Evolutionary conservation across 148 eudicot genomes (phyloP), one percentile per base, ranked within the genome.

Genomic region (Persicaria tinctoria): DNA sequence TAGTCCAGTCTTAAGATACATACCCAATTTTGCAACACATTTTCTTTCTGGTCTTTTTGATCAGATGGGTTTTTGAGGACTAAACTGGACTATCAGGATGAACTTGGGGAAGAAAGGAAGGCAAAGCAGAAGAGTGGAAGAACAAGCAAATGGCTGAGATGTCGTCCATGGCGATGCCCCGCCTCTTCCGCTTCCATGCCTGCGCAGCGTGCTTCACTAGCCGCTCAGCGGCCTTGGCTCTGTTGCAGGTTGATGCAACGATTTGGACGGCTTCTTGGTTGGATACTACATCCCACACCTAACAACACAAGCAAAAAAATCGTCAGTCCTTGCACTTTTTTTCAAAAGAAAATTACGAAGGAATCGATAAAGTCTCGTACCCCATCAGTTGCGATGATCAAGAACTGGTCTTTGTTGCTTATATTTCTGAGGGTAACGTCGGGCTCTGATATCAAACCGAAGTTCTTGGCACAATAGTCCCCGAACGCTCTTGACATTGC

Each of bases 221-320:
- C 47, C 85, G 79, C 74, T 91, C 86, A 1, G 93, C 89, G 0
- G 98, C 76, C 69, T 90, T 90, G 16, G 77, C 82, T 66, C 81
- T 83, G 75, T 90, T 83, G 0, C 85, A 77, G 49, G 82, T 73
- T 8, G 89, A 85, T 46, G 84, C 85, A 48, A 93, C 86, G 50
- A 93, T 86, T 46, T 89, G 56, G 51, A 93, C 92, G 0, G 96
- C 97, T 77, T 93, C 97, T 82, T 91, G 83, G 69, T 93, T 93
- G 4, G 97, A 93, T n/a, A 93, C 63, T 46, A 93, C 98, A 83
- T 93, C 95, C 98, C 98, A 93, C 16, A 93, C 98, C 98, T 93
- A 41, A n/a, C 41, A 20, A 44, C 12, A 69, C 1, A 5, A 38
- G 9, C 5, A 63, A 63, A 74, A 1, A 54, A 76, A 38, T 0